Evolutionary conservation across 2,329 filamentous ascomycete species (phyloP).

Genomic region (Calonectria hawksworthii): DNA sequence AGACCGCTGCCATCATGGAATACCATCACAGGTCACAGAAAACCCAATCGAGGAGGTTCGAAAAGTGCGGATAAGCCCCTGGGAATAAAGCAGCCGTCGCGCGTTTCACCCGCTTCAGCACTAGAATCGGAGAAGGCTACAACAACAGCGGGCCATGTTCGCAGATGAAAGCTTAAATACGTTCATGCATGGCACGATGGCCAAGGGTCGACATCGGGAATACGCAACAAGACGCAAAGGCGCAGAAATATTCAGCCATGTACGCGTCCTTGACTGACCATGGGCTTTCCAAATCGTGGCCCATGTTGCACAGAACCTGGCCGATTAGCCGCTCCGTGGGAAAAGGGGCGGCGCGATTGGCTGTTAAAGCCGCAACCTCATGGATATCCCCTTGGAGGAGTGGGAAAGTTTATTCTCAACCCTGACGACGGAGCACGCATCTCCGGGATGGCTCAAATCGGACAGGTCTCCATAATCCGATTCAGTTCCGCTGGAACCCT

Average conservation of each 20-base stretch:
- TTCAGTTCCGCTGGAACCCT: not conserved
- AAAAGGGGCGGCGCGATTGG: not conserved
- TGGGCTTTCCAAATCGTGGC: not conserved
- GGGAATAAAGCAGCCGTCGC: not conserved
- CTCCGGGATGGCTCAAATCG: constrained; percentile 4
- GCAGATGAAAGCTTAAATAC: not conserved
- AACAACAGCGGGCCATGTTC: not conserved
- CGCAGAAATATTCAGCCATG: not conserved
- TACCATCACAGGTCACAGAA: not conserved
- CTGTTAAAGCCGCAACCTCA: not conserved
- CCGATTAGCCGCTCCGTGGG: not conserved
- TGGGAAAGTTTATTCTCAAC: not conserved
- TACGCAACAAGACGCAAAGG: not conserved
- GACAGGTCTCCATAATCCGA: not conserved
- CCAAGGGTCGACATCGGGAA: not conserved
- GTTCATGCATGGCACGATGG: not conserved
- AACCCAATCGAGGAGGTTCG: not conserved
- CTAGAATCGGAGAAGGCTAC: not conserved
- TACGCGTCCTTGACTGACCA: not conserved
- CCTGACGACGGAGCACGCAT: not conserved
- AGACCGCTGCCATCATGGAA: not conserved
- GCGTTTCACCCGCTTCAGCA: not conserved
- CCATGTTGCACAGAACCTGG: not conserved
- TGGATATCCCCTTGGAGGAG: not conserved
- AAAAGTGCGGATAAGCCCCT: not conserved